Evolutionary conservation across 2,329 filamentous ascomycete genomes (phyloP).

Genomic region (Geosmithia morbida): DNA sequence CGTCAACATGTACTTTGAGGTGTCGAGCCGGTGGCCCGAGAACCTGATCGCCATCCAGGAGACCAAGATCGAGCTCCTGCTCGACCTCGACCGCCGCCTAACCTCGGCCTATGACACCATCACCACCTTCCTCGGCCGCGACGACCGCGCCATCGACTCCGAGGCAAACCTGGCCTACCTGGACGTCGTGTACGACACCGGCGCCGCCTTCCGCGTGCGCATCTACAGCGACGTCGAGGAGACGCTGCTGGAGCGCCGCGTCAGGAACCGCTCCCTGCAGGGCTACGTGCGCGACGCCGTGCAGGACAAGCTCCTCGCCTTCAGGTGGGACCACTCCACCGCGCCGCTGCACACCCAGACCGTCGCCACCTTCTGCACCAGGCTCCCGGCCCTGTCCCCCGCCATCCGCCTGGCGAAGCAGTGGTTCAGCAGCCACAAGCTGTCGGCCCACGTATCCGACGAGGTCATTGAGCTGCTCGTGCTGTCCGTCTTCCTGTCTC

Average conservation of each 20-base stretch:
- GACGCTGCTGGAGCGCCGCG: constrained; percentile 60
- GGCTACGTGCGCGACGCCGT: constrained; percentile 53
- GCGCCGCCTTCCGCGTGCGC: constrained; percentile 66
- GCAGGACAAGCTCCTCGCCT: constrained; percentile 51
- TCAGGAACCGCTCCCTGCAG: constrained; percentile 58
- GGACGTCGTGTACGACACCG: constrained; percentile 61
- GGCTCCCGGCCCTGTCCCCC: constrained; percentile 64
- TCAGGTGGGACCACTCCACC: constrained; percentile 58
- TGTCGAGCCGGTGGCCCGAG: constrained; percentile 86
- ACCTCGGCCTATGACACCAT: constrained; percentile 44
- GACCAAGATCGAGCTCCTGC: constrained; percentile 80
- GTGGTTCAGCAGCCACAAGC: constrained; percentile 78
- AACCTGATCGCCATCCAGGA: constrained; percentile 82
- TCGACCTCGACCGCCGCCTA: constrained; percentile 61
- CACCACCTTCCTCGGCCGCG: constrained; percentile 61
- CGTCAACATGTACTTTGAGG: constrained; percentile 81
- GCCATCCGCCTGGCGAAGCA: constrained; percentile 75
- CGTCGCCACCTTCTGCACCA: constrained; percentile 65
- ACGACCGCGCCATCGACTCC: constrained; percentile 54
- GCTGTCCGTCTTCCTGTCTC: constrained; percentile 62
- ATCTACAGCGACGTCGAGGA: constrained; percentile 85
- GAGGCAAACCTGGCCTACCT: constrained; percentile 64
- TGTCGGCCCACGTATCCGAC: constrained; percentile 59
- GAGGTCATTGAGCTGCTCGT: constrained; percentile 79
- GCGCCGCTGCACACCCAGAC: constrained; percentile 70